phyloP scores from a whole-genome alignment of 805 yeast genomes.

The Hanseniaspora singularis region DNA sequence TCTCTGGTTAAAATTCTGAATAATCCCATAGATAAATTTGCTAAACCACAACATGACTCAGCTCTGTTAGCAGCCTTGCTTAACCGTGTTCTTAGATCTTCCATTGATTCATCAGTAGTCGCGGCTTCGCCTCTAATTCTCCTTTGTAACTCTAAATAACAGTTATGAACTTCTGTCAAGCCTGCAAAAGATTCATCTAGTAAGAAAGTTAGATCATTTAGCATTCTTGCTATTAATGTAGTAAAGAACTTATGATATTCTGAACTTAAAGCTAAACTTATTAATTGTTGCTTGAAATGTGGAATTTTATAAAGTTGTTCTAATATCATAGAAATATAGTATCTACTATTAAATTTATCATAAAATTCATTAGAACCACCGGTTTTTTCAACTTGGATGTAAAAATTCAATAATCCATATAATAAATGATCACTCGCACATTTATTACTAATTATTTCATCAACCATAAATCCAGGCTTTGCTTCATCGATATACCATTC shows the following conservation, averaged over 20 bases:
- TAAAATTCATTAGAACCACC: conserved; percentile 92
- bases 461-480: conserved; percentile 59
- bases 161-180: conserved; percentile 61
- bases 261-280: conserved; percentile 50
- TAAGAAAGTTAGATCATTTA: conserved; percentile 85
- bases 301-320: conserved; percentile 74
- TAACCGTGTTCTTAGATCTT: conserved; percentile 49
- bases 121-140: conserved; percentile 32
- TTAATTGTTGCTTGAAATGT: conserved; percentile 55
- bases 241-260: conserved; percentile 62
- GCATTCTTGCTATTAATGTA: conserved; percentile 83
- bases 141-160: conserved; percentile 51
- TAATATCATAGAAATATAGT: conserved; percentile 68
- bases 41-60: conserved; percentile 65
- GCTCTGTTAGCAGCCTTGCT: conserved; percentile 63
- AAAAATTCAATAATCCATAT: conserved; percentile 76
- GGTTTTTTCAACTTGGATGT: conserved; percentile 89
- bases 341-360: conserved; percentile 87
- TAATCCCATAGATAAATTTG: conserved; percentile 69
- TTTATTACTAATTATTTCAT: conserved; percentile 50
- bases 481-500: conserved; percentile 19
- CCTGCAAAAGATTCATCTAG: conserved; percentile 82
- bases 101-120: conserved; percentile 39
- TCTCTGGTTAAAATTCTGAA: conserved; percentile 74
- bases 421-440: conserved; percentile 54